These are phyloP conservation scores for Tolypocladium inflatum DNA, from an alignment of 2,329 filamentous ascomycete species.

Conservation along the genomic window DNA sequence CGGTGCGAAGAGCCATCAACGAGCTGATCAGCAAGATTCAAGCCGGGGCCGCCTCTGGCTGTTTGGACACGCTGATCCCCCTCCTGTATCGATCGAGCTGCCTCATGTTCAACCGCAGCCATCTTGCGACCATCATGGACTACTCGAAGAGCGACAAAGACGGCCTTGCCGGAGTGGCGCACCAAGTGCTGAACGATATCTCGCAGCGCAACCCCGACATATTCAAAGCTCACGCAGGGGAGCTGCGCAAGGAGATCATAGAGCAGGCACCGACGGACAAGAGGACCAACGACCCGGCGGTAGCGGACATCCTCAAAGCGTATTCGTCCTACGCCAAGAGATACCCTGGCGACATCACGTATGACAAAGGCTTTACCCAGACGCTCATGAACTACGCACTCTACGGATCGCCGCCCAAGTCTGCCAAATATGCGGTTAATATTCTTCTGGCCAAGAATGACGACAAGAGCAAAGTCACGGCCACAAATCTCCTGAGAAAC, in stretches of 20 bases:
- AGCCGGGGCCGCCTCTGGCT: conserved; percentile 48
- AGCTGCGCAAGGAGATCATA: conserved; percentile 79
- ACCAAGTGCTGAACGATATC: conserved; percentile 86
- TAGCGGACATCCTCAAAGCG: conserved; percentile 88
- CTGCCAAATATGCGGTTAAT: conserved; percentile 88
- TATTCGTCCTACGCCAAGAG: conserved; percentile 86
- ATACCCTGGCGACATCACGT: conserved; percentile 74
- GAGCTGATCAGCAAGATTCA: conserved; percentile 79
- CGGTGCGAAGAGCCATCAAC: conserved; percentile 80
- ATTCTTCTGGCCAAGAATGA: conserved; percentile 69
- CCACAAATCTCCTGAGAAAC: conserved; percentile 71
- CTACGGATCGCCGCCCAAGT: conserved; percentile 69
- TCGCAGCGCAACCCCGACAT: conserved; percentile 82
- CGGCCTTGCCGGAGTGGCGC: conserved; percentile 67
- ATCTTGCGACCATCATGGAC: conserved; percentile 83
- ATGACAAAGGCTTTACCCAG: conserved; percentile 71
- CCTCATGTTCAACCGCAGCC: conserved; percentile 88
- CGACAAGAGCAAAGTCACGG: conserved; percentile 71
- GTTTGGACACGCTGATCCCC: conserved; percentile 72
- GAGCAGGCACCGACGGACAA: conserved; percentile 66
- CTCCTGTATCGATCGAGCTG: conserved; percentile 76
- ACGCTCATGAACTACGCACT: conserved; percentile 76
- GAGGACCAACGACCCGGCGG: conserved; percentile 57
- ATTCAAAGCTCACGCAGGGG: conserved; percentile 85
- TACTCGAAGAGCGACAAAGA: conserved; percentile 77